phyloP scores from a whole-genome alignment of 1,284 basidiomycete species.

The Neotropicomus parvogracilis region DNA sequence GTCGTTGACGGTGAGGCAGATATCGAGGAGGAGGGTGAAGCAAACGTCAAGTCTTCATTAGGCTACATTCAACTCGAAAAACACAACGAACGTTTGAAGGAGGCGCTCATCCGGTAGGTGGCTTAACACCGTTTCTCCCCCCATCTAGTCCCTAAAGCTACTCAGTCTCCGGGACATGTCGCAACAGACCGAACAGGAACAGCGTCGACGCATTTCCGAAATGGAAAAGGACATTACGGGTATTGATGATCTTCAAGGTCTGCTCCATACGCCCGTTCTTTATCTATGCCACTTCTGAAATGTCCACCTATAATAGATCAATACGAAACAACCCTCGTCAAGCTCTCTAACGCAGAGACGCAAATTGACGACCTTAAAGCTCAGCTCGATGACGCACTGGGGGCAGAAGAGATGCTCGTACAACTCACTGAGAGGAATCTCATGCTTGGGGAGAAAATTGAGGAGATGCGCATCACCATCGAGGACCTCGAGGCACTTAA shows the following conservation, averaged over 20 bases:
- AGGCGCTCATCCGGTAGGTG: constrained; percentile 79
- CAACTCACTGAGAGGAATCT: constrained; percentile 94
- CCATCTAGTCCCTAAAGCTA: constrained; percentile 3
- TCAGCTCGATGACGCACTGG: constrained; percentile 93
- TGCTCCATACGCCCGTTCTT: constrained; percentile 9
- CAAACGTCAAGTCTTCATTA: constrained; percentile 59
- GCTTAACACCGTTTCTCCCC: background rate
- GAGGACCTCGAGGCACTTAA: constrained; percentile 95
- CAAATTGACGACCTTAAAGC: constrained; percentile 93
- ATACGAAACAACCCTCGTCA: constrained; percentile 76
- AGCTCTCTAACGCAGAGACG: constrained; percentile 80
- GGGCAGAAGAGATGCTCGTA: constrained; percentile 95
- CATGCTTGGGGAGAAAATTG: constrained; percentile 92
- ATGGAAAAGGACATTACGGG: constrained; percentile 83
- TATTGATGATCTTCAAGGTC: constrained; percentile 69
- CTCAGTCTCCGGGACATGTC: constrained; percentile 81
- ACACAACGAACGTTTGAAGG: constrained; percentile 93
- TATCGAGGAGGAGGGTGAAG: constrained; percentile 40
- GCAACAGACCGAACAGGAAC: constrained; percentile 83
- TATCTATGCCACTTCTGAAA: constrained; percentile 16
- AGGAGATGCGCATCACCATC: constrained; percentile 92
- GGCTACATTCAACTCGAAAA: constrained; percentile 92
- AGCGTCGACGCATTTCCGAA: constrained; percentile 77
- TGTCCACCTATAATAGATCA: constrained; percentile 47
- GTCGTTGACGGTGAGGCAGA: constrained; percentile 20